Evolutionary conservation across 164 flowering plant genomes (phyloP).

Genomic region (grape (Vitis vinifera)): ASM3070453v1 NC_081818.1:3111001-3111500

Average conservation of each 20-base stretch:
- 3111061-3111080: conserved; percentile 65
- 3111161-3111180: conserved; percentile 85
- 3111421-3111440: neutral
- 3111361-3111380: conserved; percentile 73
- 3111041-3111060: conserved; percentile 72
- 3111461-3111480: neutral
- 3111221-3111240: conserved; percentile 75
- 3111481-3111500: too few species aligned
- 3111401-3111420: conserved; percentile 72
- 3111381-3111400: conserved; percentile 93
- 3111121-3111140: conserved; percentile 86
- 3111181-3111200: conserved; percentile 81
- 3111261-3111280: conserved; percentile 17
- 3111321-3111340: neutral
- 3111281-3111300: conserved; percentile 7
- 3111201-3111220: conserved; percentile 85
- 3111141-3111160: conserved; percentile 82
- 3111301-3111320: neutral
- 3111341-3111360: neutral
- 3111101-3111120: conserved; percentile 92
- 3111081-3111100: conserved; percentile 68
- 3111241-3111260: conserved; percentile 78
- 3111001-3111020: too few species aligned
- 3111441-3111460: neutral
- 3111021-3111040: conserved; percentile 30